Base-by-base conservation (phyloP, 2,329 filamentous ascomycete species). In the Aureobasidium sp. region DNA sequence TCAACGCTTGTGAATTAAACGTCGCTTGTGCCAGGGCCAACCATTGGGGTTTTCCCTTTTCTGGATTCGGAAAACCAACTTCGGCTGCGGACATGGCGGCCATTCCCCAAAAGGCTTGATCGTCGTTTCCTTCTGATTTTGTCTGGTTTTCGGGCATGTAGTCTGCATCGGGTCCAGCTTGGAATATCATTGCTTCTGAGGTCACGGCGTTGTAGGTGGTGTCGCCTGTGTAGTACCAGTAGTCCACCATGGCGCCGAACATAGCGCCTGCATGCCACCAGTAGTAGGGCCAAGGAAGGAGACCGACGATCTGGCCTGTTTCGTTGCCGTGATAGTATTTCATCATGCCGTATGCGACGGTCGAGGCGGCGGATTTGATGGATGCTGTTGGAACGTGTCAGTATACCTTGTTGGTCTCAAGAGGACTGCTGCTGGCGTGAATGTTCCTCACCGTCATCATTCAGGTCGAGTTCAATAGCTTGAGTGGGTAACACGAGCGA, bases 51-150 rank as follows among this genome's bases (percentile, higher is more conserved):
- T 29, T 33, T 89, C 89, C 93, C 60, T 84, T 79, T 50, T 27
- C 31, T 17, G 60, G 57, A 95, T 90, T 81, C 1, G 86, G 86
- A 67, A 88, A 93, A 64, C 84, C 85, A 67, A 86, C 82, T 73
- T 95, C 90, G 37, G 87, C 87, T 2, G 90, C 90, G 10, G 83
- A 81, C 79, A 95, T 88, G 63, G 86, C 88, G 1, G 89, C 84
- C 78, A 94, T 81, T 17, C 83, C 88, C 90, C 90, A 95, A 74
- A 94, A 93, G 4, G 88, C 86, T 78, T 86, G 80, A 65, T 84
- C 79, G 64, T 83, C 79, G 64, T 82, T 82, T n/a, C 74, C 74
- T 8, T 72, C 64, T 11, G 67, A 67, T 8, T 62, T 50, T 62
- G 65, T 68, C 62, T 74, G 71, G 9, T 69, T 69, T 1, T 68